A percentile compares a stretch with the other conserved stretches of the same genome.
Conservation (phyloP, 2,329 filamentous ascomycete genomes). For the Stagonosporopsis vannaccii region DNA sequence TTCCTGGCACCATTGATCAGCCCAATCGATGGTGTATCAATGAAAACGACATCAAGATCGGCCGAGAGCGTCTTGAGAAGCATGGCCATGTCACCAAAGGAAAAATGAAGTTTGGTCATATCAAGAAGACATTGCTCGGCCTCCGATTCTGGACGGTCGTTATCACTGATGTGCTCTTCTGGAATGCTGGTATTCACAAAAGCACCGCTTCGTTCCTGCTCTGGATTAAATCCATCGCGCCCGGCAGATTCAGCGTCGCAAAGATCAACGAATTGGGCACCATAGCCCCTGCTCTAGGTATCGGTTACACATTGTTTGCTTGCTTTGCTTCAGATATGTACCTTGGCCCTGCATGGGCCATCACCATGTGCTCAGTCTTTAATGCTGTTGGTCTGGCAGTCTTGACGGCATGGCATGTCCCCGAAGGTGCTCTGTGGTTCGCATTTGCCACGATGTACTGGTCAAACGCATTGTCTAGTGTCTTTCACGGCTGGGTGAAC, state of each 20-base stretch:
- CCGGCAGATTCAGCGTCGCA: conserved; percentile 55
- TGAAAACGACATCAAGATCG: conserved; percentile 56
- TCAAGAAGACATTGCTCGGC: conserved; percentile 28
- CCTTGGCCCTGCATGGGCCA: conserved; percentile 60
- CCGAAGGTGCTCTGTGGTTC: conserved; percentile 61
- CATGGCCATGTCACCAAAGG: conserved; percentile 45
- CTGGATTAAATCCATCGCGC: conserved; percentile 60
- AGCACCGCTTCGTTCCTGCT: conserved; percentile 59
- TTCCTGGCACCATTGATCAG: conserved; percentile 58
- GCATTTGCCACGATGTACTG: conserved; percentile 58
- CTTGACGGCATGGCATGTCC: conserved; percentile 62
- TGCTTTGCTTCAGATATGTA: conserved; percentile 63
- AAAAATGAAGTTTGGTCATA: conserved; percentile 11
- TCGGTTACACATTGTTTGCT: conserved; percentile 61
- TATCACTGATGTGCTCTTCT: conserved; percentile 62
- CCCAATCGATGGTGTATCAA: conserved; percentile 57
- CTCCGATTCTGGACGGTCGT: conserved; percentile 61
- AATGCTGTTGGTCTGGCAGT: conserved; percentile 61
- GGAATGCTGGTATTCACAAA: conserved; percentile 58
- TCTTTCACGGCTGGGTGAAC: conserved; percentile 62
- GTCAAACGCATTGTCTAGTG: conserved; percentile 59
- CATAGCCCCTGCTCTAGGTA: conserved; percentile 61
- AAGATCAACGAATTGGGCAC: conserved; percentile 60
- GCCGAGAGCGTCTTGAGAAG: conserved; percentile 54
- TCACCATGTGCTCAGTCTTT: conserved; percentile 57